Percentiles rank a stretch among this genome's conserved stretches.
Evolutionary conservation across 1,139 yeast genomes (phyloP).

Genomic region (Pichia sp.): DNA sequence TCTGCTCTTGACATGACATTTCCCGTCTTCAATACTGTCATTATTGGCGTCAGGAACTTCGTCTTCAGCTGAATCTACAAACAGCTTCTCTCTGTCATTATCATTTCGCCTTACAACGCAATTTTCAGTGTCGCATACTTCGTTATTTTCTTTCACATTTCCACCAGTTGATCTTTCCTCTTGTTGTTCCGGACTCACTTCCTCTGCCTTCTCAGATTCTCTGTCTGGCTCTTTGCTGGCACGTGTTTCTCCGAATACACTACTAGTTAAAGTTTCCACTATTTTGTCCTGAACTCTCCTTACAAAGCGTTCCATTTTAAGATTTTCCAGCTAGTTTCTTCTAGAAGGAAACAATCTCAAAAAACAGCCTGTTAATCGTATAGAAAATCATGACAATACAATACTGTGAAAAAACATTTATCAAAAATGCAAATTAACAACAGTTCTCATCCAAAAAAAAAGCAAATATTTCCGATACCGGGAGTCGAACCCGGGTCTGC

Average conservation of each 20-base stretch:
- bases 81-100: too few relatives aligned
- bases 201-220: too few relatives aligned
- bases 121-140: too few relatives aligned
- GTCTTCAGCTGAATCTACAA: too few relatives aligned
- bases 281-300: slow-evolving; percentile 2
- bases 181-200: too few relatives aligned
- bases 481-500: slow-evolving; percentile 77
- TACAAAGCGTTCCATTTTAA: not conserved
- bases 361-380: not conserved
- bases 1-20: too few relatives aligned
- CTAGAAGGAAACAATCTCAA: not conserved
- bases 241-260: not conserved
- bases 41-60: too few relatives aligned
- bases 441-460: not conserved
- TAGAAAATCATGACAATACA: not conserved
- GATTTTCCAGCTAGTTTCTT: not conserved
- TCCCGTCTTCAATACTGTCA: too few relatives aligned
- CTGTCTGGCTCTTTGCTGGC: too few relatives aligned
- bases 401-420: not conserved
- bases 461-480: slow-evolving; percentile 51
- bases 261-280: not conserved
- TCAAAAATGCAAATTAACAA: not conserved
- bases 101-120: too few relatives aligned
- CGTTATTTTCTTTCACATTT: too few relatives aligned
- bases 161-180: too few relatives aligned